Evolutionary conservation across 2,329 filamentous ascomycete species (phyloP).

Genomic region (Colletotrichum abscissum): DNA sequence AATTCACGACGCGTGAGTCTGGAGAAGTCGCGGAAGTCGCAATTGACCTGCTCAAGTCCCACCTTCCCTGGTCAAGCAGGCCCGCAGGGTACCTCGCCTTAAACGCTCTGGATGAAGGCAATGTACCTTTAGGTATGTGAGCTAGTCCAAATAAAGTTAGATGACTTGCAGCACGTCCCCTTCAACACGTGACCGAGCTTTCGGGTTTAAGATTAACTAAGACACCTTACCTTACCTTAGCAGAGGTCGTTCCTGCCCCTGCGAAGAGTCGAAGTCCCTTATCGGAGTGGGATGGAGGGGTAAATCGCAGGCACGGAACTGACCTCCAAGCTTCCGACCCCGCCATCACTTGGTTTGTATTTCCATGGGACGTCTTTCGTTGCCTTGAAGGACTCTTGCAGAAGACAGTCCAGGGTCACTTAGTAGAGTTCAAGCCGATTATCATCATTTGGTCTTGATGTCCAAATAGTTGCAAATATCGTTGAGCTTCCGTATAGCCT

Average conservation of each 20-base stretch:
- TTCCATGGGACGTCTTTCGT: neutral
- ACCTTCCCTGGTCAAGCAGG: conserved; percentile 5
- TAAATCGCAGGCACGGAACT: neutral
- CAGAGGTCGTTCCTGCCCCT: neutral
- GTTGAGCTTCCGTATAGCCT: neutral
- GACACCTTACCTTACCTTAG: no score
- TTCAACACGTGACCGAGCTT: neutral
- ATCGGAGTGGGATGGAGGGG: neutral
- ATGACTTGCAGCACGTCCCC: neutral
- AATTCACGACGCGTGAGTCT: conserved; percentile 9
- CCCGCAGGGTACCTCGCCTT: neutral
- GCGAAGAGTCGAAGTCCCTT: neutral
- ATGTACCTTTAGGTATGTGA: neutral
- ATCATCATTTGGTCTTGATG: neutral
- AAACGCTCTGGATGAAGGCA: neutral
- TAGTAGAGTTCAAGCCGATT: neutral
- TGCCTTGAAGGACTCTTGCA: neutral
- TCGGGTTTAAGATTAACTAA: neutral
- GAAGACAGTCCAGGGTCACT: neutral
- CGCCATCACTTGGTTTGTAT: neutral
- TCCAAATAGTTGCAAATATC: neutral
- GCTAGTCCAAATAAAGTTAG: neutral
- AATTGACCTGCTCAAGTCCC: neutral
- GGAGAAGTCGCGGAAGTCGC: neutral
- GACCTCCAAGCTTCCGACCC: neutral